A percentile compares a stretch with the other conserved stretches of the same genome.
Evolutionary conservation across 495 filamentous ascomycete species (phyloP).

Genomic region (Penicillium soppii): DNA sequence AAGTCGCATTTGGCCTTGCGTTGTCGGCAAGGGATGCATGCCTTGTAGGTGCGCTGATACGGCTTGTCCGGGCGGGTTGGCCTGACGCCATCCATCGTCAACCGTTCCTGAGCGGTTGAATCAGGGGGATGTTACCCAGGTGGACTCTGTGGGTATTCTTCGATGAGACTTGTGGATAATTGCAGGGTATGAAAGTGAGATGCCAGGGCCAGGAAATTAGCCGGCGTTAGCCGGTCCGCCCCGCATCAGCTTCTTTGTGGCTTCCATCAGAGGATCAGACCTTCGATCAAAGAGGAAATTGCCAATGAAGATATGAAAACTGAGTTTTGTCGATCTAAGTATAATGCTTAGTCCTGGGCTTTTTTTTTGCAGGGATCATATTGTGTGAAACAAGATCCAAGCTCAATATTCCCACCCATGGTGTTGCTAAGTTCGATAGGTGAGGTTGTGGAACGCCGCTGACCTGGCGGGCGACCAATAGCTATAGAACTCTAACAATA

Average conservation of each 20-base stretch:
- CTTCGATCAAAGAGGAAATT: not conserved
- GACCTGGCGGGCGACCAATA: too few relatives aligned
- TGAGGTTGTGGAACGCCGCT: too few relatives aligned
- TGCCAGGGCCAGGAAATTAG: constrained; percentile 6
- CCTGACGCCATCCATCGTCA: constrained; percentile 40
- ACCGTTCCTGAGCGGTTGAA: constrained; percentile 19
- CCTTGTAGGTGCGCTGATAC: constrained; percentile 52
- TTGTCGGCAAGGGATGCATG: constrained; percentile 47
- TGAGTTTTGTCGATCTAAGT: too few relatives aligned
- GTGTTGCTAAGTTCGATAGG: too few relatives aligned
- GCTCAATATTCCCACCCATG: too few relatives aligned
- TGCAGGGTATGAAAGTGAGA: constrained; percentile 1
- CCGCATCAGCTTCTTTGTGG: not conserved
- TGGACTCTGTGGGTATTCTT: constrained; percentile 10
- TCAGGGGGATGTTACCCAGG: constrained; percentile 11
- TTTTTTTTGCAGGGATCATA: too few relatives aligned
- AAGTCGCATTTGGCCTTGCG: constrained; percentile 51
- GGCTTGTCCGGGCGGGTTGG: constrained; percentile 36
- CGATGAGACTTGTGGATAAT: constrained; percentile 2
- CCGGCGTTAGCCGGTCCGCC: constrained; percentile 19
- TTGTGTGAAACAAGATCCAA: too few relatives aligned
- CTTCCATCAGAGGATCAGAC: not conserved
- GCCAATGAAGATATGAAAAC: too few relatives aligned
- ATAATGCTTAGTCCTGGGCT: too few relatives aligned
- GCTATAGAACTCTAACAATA: too few relatives aligned